Evolutionary conservation across 2,329 filamentous ascomycete genomes (phyloP), one percentile per base, ranked within the genome.

Genomic region (Clarireedia sp.): DNA sequence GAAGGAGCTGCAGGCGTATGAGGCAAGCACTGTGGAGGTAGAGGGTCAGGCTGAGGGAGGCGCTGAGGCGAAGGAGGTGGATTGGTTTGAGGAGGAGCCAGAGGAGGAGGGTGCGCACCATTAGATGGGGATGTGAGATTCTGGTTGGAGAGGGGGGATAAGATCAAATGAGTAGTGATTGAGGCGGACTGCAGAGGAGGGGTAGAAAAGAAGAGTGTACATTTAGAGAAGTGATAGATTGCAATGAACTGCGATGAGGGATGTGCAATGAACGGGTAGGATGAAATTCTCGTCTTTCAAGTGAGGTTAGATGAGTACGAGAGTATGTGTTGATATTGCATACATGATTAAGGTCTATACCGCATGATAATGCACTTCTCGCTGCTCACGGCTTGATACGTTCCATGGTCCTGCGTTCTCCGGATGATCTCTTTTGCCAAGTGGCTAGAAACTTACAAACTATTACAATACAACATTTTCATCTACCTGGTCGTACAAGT

Each of bases 1-100:
- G 71, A 87, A 82, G 74, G 92, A 89, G 74, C 78, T 99, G 73
- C 87, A 94, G 78, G 86, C 90, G 72, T 99, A 99, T 82, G 92
- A 97, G 82, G 82, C 77, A 72, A 90, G 95, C 80, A 82, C 86
- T 67, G 91, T 96, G 65, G 94, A 99, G 76, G 86, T 97, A 63
- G 92, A 97, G 80, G 92, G 92, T 64, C 83, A 89, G 74, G 82
- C 87, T 64, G 77, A 79, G 65, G 73, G 75, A 59, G 80, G 79
- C 62, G 79, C 82, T 71, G 77, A 78, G 63, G 77, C 81, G 56
- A 75, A 60, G 57, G 72, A 80, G 57, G 75, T 79, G 66, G 75
- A 85, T 76, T 96, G 90, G 89, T 88, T 95, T 66, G 90, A 91
- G 73, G 85, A 90, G 71, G 86, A 91, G 78, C 64, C 63, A 41